Percentiles rank a stretch among this genome's conserved stretches.
phyloP scores from a whole-genome alignment of 495 filamentous ascomycete genomes.

The Trichocladium uniseriatum region DNA sequence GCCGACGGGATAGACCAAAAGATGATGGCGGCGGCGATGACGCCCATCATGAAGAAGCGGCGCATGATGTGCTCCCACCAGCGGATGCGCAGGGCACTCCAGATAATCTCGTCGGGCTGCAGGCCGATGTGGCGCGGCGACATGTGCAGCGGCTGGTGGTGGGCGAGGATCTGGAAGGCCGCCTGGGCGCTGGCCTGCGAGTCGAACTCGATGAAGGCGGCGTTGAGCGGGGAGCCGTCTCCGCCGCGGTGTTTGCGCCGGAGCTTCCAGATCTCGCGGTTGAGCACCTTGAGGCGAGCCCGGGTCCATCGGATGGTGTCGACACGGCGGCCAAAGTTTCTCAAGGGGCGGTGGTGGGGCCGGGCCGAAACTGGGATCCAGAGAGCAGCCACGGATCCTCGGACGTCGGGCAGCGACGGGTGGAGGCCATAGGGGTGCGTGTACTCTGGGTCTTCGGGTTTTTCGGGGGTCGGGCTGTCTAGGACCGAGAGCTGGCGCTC shows the following conservation, averaged over 20 bases:
- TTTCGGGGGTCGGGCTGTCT: slow-evolving; percentile 10
- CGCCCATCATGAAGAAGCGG: slow-evolving; percentile 50
- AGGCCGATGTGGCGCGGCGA: slow-evolving; percentile 74
- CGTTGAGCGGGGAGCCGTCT: slow-evolving; percentile 43
- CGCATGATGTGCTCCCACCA: slow-evolving; percentile 74
- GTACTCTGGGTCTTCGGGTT: slow-evolving; percentile 19
- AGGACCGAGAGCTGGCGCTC: too few species aligned
- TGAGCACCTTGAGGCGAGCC: slow-evolving; percentile 62
- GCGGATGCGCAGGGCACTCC: slow-evolving; percentile 68
- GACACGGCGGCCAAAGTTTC: slow-evolving; percentile 50
- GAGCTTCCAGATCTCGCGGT: slow-evolving; percentile 58
- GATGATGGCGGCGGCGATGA: slow-evolving; percentile 61
- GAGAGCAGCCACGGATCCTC: slow-evolving; percentile 65
- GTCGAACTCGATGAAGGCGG: slow-evolving; percentile 77
- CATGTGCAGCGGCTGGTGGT: slow-evolving; percentile 76
- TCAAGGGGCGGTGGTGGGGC: slow-evolving; percentile 37
- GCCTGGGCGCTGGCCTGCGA: slow-evolving; percentile 66
- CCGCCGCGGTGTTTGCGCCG: slow-evolving; percentile 38
- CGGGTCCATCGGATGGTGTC: slow-evolving; percentile 84
- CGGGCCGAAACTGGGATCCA: slow-evolving; percentile 62
- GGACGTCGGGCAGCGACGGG: slow-evolving; percentile 31
- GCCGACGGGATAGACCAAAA: slow-evolving; percentile 89
- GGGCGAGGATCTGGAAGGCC: slow-evolving; percentile 71
- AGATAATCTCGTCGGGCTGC: slow-evolving; percentile 71
- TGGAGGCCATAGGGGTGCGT: slow-evolving; percentile 33